Percentiles rank a stretch among this genome's conserved stretches.
These are phyloP conservation scores for Plenodomus tracheiphilus DNA, from an alignment of 2,329 filamentous ascomycete species.

Conservation along the genomic window DNA sequence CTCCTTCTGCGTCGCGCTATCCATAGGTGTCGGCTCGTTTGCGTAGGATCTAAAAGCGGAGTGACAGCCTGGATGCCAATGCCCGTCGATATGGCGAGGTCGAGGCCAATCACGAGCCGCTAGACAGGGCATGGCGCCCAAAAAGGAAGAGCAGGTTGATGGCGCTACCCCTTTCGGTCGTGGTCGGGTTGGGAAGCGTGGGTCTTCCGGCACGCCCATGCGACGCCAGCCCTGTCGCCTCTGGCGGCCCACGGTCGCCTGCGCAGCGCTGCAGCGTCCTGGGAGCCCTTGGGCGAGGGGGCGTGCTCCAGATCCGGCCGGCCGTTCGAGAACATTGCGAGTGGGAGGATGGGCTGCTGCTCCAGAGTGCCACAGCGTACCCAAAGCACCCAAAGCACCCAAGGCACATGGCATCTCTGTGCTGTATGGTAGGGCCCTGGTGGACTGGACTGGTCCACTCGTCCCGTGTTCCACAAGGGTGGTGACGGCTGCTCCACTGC, in stretches of 20 bases:
- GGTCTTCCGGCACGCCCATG: constrained; percentile 23
- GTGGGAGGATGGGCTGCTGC: not conserved
- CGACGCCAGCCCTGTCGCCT: constrained; percentile 18
- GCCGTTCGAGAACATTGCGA: not conserved
- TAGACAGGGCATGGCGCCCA: constrained; percentile 17
- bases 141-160: constrained; percentile 25
- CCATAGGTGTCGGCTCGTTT: constrained; percentile 27
- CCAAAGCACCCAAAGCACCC: too few relatives aligned
- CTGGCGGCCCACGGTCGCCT: too few relatives aligned
- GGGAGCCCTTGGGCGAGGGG: constrained; percentile 6
- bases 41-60: constrained; percentile 40
- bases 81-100: constrained; percentile 22
- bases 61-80: constrained; percentile 28
- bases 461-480: too few relatives aligned
- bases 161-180: constrained; percentile 26
- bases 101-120: constrained; percentile 23
- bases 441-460: too few relatives aligned
- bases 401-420: too few relatives aligned
- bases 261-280: too few relatives aligned
- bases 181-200: constrained; percentile 22
- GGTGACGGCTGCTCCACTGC: too few relatives aligned
- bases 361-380: too few relatives aligned
- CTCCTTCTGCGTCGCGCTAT: constrained; percentile 32
- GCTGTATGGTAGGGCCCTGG: too few relatives aligned
- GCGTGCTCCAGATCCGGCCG: not conserved